These are phyloP conservation scores for Alternaria arborescens DNA, from an alignment of 2,329 filamentous ascomycete genomes.

Conservation along the genomic window DNA sequence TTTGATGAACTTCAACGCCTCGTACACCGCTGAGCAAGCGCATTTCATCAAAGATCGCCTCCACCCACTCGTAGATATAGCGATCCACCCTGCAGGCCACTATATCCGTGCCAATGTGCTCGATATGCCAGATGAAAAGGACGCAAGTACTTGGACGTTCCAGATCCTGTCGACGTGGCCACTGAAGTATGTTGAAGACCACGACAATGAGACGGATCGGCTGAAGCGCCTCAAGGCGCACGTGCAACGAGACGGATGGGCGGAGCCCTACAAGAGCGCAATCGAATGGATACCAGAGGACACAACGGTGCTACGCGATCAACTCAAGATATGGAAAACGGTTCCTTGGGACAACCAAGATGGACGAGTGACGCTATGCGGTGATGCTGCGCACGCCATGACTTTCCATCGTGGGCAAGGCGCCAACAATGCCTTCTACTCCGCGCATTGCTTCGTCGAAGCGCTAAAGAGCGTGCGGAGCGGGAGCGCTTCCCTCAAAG, in stretches of 20 bases:
- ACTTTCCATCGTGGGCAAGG: slow-evolving; percentile 52
- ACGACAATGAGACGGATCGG: slow-evolving; percentile 36
- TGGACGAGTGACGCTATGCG: slow-evolving; percentile 48
- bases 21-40: slow-evolving; percentile 36
- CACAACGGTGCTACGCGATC: slow-evolving; percentile 39
- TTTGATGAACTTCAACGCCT: slow-evolving; percentile 43
- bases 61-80: slow-evolving; percentile 44
- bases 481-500: slow-evolving; percentile 12
- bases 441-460: slow-evolving; percentile 41
- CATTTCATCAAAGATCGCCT: slow-evolving; percentile 34
- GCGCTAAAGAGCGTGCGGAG: slow-evolving; percentile 30
- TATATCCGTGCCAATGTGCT: slow-evolving; percentile 44
- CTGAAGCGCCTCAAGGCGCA: slow-evolving; percentile 40
- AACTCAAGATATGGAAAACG: slow-evolving; percentile 49
- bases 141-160: slow-evolving; percentile 48
- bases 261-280: slow-evolving; percentile 45
- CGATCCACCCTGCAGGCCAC: slow-evolving; percentile 43
- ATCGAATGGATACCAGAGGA: slow-evolving; percentile 47
- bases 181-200: slow-evolving; percentile 35
- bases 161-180: slow-evolving; percentile 46
- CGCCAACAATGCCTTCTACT: slow-evolving; percentile 49
- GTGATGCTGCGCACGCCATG: slow-evolving; percentile 54
- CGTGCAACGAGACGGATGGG: slow-evolving; percentile 38
- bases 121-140: slow-evolving; percentile 42
- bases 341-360: slow-evolving; percentile 45